Evolutionary conservation across 2,329 filamentous ascomycete species (phyloP).

Genomic region (Cyphellophora attinorum): DNA sequence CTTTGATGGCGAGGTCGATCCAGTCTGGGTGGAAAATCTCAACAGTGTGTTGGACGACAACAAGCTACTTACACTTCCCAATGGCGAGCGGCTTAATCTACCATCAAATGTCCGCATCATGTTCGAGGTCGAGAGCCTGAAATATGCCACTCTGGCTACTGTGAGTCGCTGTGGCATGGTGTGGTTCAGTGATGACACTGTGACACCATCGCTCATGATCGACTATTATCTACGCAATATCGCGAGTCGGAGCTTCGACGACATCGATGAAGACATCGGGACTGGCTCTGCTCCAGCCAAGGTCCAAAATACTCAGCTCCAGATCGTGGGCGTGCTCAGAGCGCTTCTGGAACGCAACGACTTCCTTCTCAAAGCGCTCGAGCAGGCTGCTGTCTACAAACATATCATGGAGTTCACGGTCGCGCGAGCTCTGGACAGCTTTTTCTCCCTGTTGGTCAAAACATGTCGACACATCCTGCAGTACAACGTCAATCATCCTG

Average conservation of each 20-base stretch:
- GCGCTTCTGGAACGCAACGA: slow-evolving; percentile 67
- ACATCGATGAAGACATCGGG: slow-evolving; percentile 85
- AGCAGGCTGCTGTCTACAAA: slow-evolving; percentile 65
- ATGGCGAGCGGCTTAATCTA: slow-evolving; percentile 92
- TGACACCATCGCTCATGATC: slow-evolving; percentile 87
- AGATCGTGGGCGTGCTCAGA: slow-evolving; percentile 70
- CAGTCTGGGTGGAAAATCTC: slow-evolving; percentile 98
- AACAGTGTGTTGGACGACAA: slow-evolving; percentile 99
- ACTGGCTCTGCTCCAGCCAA: slow-evolving; percentile 68
- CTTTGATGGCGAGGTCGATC: slow-evolving; percentile 97
- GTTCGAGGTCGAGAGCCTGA: slow-evolving; percentile 98
- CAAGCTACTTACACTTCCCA: slow-evolving; percentile 91
- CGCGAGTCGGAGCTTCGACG: slow-evolving; percentile 76
- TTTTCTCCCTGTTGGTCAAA: slow-evolving; percentile 95
- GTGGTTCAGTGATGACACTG: slow-evolving; percentile 98
- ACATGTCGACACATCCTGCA: slow-evolving; percentile 84
- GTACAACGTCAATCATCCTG: slow-evolving; percentile 87
- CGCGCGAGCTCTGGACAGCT: slow-evolving; percentile 77
- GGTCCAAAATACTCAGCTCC: slow-evolving; percentile 65
- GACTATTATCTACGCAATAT: slow-evolving; percentile 80
- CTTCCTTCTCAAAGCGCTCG: slow-evolving; percentile 69
- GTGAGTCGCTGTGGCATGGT: slow-evolving; percentile 99
- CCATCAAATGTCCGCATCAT: slow-evolving; percentile 95
- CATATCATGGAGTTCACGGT: slow-evolving; percentile 99
- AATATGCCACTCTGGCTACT: slow-evolving; percentile 95